These are phyloP conservation scores for Fremontodendron californicum DNA, from an alignment of 345 rosid species.

Conservation along the genomic window DNA sequence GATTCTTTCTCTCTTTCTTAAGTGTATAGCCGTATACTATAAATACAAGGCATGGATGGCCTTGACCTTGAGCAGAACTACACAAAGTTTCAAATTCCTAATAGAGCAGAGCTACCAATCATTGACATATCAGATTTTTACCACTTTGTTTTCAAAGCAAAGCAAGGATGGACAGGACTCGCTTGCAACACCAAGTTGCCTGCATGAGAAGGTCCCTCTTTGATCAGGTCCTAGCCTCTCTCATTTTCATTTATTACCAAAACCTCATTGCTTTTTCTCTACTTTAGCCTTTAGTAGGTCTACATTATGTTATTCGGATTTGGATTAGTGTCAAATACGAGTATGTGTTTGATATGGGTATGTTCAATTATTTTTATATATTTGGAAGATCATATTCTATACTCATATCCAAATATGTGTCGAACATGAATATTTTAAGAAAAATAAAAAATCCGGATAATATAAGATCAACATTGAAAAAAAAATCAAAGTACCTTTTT, in stretches of 20 bases:
- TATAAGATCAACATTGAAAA: too few relatives aligned
- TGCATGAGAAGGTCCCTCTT: conserved; percentile 51
- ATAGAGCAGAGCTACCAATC: background rate
- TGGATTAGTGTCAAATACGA: too few relatives aligned
- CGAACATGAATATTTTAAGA: too few relatives aligned
- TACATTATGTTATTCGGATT: background rate
- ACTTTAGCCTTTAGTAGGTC: background rate
- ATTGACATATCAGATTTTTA: background rate
- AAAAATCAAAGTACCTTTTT: too few relatives aligned
- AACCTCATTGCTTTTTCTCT: too few relatives aligned
- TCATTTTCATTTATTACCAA: background rate
- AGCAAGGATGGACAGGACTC: conserved; percentile 24
- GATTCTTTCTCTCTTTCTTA: background rate
- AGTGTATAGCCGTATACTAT: background rate
- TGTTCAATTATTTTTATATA: too few relatives aligned
- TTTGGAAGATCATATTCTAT: too few relatives aligned
- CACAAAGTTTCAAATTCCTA: background rate
- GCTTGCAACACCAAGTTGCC: conserved; percentile 37
- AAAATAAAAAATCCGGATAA: too few relatives aligned
- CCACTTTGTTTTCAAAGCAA: background rate
- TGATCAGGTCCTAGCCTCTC: conserved; percentile 46
- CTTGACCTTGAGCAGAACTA: background rate
- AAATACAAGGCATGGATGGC: background rate
- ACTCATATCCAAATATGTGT: too few relatives aligned
- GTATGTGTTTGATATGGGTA: too few relatives aligned